phyloP scores from a whole-genome alignment of 768 basidiomycete species.

The Hygrophoropsis aurantiaca region DNA sequence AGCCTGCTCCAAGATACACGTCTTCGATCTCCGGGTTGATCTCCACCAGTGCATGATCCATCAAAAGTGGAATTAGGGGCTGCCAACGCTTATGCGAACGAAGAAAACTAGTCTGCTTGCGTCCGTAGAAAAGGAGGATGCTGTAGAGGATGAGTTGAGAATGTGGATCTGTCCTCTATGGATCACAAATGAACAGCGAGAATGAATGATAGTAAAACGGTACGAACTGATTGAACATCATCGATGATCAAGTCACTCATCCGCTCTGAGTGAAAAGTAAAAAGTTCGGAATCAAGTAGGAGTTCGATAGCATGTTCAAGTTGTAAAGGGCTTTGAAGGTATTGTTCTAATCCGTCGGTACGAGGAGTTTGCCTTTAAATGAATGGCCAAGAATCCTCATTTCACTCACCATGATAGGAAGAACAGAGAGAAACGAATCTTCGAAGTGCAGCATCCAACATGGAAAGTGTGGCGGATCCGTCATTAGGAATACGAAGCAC shows the following conservation, averaged over 20 bases:
- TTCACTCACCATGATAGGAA: conserved; percentile 76
- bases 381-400: conserved; percentile 1
- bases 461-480: conserved; percentile 57
- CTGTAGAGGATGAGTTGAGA: conserved; percentile 76
- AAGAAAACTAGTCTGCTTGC: conserved; percentile 65
- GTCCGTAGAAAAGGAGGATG: conserved; percentile 75
- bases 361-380: background rate
- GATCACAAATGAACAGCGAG: conserved; percentile 6
- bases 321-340: conserved; percentile 80
- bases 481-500: conserved; percentile 66
- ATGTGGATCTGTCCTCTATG: conserved; percentile 83
- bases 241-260: conserved; percentile 81
- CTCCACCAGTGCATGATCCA: conserved; percentile 83
- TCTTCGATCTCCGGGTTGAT: conserved; percentile 76
- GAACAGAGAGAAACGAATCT: conserved; percentile 79
- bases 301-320: conserved; percentile 80
- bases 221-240: conserved; percentile 63
- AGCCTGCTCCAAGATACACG: conserved; percentile 43
- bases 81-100: conserved; percentile 84
- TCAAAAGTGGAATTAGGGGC: conserved; percentile 74
- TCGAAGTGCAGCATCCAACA: conserved; percentile 76
- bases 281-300: conserved; percentile 83
- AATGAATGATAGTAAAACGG: background rate
- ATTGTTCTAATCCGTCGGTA: conserved; percentile 58
- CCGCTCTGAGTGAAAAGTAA: conserved; percentile 86